A percentile compares a stretch with the other conserved stretches of the same genome.
phyloP scores from a whole-genome alignment of 2,329 filamentous ascomycete species.

The Aspergillus novoparasiticus region DNA sequence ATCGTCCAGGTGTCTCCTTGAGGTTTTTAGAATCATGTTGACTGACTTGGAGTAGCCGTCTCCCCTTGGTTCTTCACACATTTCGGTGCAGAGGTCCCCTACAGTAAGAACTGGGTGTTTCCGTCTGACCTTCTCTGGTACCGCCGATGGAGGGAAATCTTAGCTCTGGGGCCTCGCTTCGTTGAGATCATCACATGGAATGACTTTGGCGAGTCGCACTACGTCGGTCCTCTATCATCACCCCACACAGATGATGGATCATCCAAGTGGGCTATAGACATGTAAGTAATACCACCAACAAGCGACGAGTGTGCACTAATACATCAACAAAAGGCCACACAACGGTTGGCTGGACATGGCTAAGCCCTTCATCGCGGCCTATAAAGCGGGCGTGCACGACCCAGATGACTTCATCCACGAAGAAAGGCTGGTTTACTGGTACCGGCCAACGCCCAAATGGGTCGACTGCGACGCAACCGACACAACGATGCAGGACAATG shows the following conservation, averaged over 20 bases:
- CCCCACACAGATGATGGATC: constrained; percentile 39
- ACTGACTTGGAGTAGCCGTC: constrained; percentile 28
- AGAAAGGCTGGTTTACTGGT: constrained; percentile 60
- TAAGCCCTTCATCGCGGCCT: constrained; percentile 57
- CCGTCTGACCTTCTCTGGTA: constrained; percentile 49
- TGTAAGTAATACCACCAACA: not conserved
- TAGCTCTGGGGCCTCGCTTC: constrained; percentile 49
- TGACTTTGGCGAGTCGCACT: constrained; percentile 60
- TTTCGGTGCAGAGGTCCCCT: constrained; percentile 47
- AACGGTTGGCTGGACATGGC: constrained; percentile 57
- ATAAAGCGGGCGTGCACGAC: constrained; percentile 48
- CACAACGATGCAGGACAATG: constrained; percentile 44
- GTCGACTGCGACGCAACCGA: constrained; percentile 57
- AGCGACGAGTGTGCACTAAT: not conserved
- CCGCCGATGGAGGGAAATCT: constrained; percentile 45
- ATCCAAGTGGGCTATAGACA: constrained; percentile 55
- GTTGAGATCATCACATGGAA: constrained; percentile 53
- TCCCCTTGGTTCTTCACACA: constrained; percentile 58
- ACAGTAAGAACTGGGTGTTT: constrained; percentile 57
- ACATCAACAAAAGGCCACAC: constrained; percentile 44
- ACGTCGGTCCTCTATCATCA: constrained; percentile 51
- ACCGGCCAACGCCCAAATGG: constrained; percentile 51
- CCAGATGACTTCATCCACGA: constrained; percentile 43
- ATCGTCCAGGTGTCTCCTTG: too few relatives aligned
- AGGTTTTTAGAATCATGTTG: too few relatives aligned